phyloP scores from a whole-genome alignment of 331 rosid genomes.

The Dryas integrifolia region DNA sequence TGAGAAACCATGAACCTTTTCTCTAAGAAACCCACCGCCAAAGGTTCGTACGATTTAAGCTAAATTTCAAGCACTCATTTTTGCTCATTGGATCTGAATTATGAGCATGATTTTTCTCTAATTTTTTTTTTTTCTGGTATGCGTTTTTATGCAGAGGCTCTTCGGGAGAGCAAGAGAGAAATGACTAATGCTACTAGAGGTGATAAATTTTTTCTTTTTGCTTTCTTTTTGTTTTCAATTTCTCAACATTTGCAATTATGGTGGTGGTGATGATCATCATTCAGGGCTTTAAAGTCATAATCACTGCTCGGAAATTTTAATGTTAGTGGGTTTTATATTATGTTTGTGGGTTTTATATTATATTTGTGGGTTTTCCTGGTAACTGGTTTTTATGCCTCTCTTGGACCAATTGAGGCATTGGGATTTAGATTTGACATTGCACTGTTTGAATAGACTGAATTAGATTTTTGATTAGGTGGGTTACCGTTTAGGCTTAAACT shows the following conservation, averaged over 20 bases:
- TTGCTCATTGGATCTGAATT: constrained; percentile 13
- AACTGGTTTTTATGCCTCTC: background rate
- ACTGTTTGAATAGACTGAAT: background rate
- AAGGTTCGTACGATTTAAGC: constrained; percentile 50
- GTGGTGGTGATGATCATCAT: background rate
- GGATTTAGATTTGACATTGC: background rate
- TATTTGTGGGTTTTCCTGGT: background rate
- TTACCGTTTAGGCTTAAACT: background rate
- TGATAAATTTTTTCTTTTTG: constrained; percentile 7
- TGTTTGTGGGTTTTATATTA: background rate
- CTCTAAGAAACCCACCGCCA: constrained; percentile 87
- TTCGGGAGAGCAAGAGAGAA: constrained; percentile 91
- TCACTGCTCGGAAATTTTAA: background rate
- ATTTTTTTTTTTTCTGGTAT: background rate
- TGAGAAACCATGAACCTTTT: constrained; percentile 68
- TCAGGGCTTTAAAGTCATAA: background rate
- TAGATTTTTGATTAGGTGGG: background rate
- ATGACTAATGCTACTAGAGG: constrained; percentile 88
- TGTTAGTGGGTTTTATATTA: background rate
- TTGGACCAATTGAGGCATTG: background rate
- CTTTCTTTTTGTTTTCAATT: background rate
- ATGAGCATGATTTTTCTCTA: constrained; percentile 6
- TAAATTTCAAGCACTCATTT: background rate
- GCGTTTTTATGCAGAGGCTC: constrained; percentile 69
- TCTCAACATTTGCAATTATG: background rate